Conservation (phyloP, 345 rosid genomes). For the Excoecaria agallocha region DNA sequence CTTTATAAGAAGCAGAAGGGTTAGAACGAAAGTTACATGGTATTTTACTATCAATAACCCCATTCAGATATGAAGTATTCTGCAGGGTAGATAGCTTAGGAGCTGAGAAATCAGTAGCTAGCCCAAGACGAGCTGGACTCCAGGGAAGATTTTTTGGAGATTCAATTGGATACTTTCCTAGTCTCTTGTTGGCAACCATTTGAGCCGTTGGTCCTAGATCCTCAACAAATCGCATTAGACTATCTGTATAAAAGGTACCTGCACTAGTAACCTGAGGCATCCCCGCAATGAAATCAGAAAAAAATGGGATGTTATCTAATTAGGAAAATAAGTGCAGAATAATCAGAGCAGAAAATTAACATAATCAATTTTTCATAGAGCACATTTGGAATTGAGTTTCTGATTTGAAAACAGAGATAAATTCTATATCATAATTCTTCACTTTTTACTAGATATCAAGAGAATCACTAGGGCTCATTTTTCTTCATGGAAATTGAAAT, state of each 20-base stretch:
- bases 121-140: constrained; percentile 1
- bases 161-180: constrained; percentile 9
- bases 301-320: no score
- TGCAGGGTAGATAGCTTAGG: constrained; percentile 1
- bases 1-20: constrained; percentile 12
- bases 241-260: constrained; percentile 4
- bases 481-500: neutral
- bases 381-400: neutral
- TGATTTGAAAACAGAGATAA: neutral
- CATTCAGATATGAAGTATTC: constrained; percentile 2
- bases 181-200: constrained; percentile 17
- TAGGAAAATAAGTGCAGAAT: neutral
- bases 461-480: neutral
- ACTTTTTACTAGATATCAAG: neutral
- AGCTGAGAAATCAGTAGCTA: neutral
- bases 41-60: neutral
- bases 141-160: neutral
- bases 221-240: constrained; percentile 20
- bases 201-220: constrained; percentile 27
- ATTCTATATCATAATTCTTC: neutral
- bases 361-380: neutral
- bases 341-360: neutral
- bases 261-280: constrained; percentile 12
- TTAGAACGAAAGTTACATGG: constrained; percentile 3
- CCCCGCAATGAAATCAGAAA: constrained; percentile 1